Evolutionary conservation across 2,329 filamentous ascomycete genomes (phyloP).

Genomic region (Clarireedia sp.): DNA sequence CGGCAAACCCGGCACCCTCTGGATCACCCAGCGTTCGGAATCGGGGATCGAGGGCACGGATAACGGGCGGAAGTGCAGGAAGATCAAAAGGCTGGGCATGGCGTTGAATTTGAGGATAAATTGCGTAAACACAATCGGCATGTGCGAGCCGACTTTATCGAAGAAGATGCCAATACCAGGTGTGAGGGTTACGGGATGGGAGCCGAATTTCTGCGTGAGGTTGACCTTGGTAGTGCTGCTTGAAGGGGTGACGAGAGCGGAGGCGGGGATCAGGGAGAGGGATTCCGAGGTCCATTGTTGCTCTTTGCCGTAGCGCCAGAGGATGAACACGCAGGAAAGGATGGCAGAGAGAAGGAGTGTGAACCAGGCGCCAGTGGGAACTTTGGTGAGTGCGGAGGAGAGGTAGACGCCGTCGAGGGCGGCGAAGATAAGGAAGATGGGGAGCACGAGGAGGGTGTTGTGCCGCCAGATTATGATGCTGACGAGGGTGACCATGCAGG

Average conservation of each 20-base stretch:
- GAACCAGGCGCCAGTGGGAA: constrained; percentile 72
- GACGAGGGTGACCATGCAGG: constrained; percentile 64
- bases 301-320: constrained; percentile 76
- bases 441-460: constrained; percentile 49
- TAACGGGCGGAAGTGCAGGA: constrained; percentile 64
- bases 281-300: constrained; percentile 66
- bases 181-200: constrained; percentile 37
- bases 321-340: constrained; percentile 56
- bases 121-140: constrained; percentile 61
- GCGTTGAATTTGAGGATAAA: constrained; percentile 65
- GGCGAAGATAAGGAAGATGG: constrained; percentile 57
- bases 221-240: constrained; percentile 19
- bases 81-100: constrained; percentile 59
- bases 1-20: constrained; percentile 35
- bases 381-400: constrained; percentile 61
- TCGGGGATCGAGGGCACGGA: constrained; percentile 47
- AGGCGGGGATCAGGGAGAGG: constrained; percentile 42
- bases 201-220: constrained; percentile 34
- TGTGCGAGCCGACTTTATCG: constrained; percentile 62
- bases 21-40: constrained; percentile 40
- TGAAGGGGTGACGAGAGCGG: constrained; percentile 38
- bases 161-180: constrained; percentile 66
- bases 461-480: constrained; percentile 66
- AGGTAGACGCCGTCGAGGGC: constrained; percentile 62
- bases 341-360: constrained; percentile 57